These are phyloP conservation scores for Paracorniculantispora psalliotae DNA, from an alignment of 2,329 filamentous ascomycete genomes.

Conservation along the genomic window DNA sequence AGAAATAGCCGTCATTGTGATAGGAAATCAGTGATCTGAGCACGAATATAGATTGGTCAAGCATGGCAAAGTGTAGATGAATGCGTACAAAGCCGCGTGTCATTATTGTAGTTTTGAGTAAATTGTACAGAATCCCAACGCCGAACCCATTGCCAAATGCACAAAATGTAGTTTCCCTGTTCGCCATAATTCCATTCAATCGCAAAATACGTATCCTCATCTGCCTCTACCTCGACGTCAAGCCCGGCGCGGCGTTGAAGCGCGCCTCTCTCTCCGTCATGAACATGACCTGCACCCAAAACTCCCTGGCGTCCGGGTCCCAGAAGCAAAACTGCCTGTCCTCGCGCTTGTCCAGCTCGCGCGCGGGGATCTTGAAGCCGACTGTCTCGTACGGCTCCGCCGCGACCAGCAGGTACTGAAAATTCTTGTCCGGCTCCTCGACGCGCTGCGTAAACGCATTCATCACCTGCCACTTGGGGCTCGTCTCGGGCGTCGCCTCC, in stretches of 20 bases:
- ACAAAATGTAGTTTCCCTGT: not conserved
- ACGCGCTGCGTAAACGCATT: slow-evolving; percentile 94
- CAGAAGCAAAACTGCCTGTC: slow-evolving; percentile 92
- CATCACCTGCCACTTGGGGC: slow-evolving; percentile 91
- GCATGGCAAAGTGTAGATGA: not conserved
- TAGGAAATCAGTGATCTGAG: not conserved
- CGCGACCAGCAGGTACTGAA: slow-evolving; percentile 90
- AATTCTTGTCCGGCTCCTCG: slow-evolving; percentile 90
- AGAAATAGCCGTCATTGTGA: not conserved
- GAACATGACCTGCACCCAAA: slow-evolving; percentile 96
- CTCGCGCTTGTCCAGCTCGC: slow-evolving; percentile 85
- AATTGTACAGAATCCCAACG: slow-evolving; percentile 1
- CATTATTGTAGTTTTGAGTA: not conserved
- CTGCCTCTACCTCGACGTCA: slow-evolving; percentile 40
- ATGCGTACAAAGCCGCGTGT: not conserved
- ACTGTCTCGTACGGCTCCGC: slow-evolving; percentile 98
- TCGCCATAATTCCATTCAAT: not conserved
- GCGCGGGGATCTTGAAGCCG: slow-evolving; percentile 89
- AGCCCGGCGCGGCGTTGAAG: slow-evolving; percentile 62
- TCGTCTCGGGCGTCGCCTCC: slow-evolving; percentile 71
- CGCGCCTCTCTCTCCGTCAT: slow-evolving; percentile 96
- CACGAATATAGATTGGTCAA: not conserved
- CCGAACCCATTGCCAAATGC: slow-evolving; percentile 2
- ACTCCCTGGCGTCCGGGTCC: slow-evolving; percentile 93
- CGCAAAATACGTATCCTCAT: not conserved